Conservation (phyloP, 2,329 filamentous ascomycete species). For the Massarina eburnea region DNA sequence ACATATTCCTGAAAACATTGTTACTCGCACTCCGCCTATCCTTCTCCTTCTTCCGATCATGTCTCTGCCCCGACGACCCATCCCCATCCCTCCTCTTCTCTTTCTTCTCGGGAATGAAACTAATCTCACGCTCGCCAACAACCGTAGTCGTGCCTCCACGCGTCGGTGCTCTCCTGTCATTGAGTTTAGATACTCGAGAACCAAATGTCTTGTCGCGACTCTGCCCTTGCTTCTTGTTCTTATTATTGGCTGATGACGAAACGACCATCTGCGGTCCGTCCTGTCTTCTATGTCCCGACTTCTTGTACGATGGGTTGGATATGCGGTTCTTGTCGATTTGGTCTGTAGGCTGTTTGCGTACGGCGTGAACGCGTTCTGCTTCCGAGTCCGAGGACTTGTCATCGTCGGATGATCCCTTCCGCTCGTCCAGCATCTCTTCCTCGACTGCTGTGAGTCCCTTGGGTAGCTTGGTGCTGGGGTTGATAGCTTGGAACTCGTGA, state of each 20-base stretch:
- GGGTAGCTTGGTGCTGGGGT: constrained; percentile 72
- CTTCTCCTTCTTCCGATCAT: constrained; percentile 49
- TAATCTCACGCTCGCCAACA: constrained; percentile 63
- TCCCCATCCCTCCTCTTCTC: constrained; percentile 39
- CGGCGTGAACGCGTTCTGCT: constrained; percentile 22
- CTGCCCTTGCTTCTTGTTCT: constrained; percentile 40
- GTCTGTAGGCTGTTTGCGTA: constrained; percentile 33
- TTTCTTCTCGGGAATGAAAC: constrained; percentile 67
- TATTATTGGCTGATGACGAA: constrained; percentile 51
- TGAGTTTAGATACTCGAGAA: constrained; percentile 51
- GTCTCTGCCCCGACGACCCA: constrained; percentile 28
- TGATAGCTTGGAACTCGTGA: constrained; percentile 82
- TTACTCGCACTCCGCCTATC: constrained; percentile 71
- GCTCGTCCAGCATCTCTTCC: constrained; percentile 56
- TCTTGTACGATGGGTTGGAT: constrained; percentile 67
- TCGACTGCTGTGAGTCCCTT: constrained; percentile 61
- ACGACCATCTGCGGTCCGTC: constrained; percentile 56
- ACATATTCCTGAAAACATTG: constrained; percentile 73
- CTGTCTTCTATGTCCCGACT: constrained; percentile 53
- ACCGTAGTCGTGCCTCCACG: constrained; percentile 31
- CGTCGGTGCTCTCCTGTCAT: constrained; percentile 21
- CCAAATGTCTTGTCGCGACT: constrained; percentile 60
- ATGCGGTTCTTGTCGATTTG: constrained; percentile 44
- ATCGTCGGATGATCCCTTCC: constrained; percentile 40
- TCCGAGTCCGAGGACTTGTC: constrained; percentile 34